A percentile compares a stretch with the other conserved stretches of the same genome.
Evolutionary conservation across 768 basidiomycete species (phyloP).

Genomic region (Leccinum arenicola): DNA sequence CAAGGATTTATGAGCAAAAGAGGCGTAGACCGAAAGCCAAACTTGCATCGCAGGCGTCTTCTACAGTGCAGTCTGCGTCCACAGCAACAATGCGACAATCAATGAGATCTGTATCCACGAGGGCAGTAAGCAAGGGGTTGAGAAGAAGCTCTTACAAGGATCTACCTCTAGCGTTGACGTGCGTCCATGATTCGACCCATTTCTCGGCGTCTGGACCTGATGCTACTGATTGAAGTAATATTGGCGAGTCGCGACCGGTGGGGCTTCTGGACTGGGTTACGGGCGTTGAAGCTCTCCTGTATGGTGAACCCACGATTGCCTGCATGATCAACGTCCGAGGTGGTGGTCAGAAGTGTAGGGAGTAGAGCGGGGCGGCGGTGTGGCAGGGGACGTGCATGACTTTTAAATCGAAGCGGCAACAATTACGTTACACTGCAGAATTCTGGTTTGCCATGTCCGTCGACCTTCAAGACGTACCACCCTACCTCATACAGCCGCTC

Average conservation of each 20-base stretch:
- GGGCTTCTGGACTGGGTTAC: constrained; percentile 11
- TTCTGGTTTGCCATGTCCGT: constrained; percentile 16
- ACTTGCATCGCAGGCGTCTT: constrained; percentile 78
- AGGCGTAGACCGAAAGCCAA: background rate
- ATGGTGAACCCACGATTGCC: constrained; percentile 11
- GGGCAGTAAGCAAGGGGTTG: background rate
- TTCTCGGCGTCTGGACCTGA: constrained; percentile 38
- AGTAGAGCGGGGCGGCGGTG: constrained; percentile 7
- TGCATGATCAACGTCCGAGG: constrained; percentile 11
- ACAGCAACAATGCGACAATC: constrained; percentile 65
- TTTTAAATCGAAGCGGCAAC: background rate
- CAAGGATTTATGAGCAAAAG: background rate
- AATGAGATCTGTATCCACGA: constrained; percentile 52
- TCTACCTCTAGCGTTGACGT: constrained; percentile 56
- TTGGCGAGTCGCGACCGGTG: constrained; percentile 18
- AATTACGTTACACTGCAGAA: constrained; percentile 19
- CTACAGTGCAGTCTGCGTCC: constrained; percentile 70
- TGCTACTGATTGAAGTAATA: constrained; percentile 8
- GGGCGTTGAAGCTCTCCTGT: constrained; percentile 21
- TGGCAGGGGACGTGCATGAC: constrained; percentile 17
- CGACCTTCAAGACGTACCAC: constrained; percentile 49
- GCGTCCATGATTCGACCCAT: constrained; percentile 61
- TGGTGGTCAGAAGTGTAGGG: constrained; percentile 1
- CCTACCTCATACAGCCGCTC: constrained; percentile 54
- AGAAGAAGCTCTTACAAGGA: background rate